Evolutionary conservation across 805 yeast genomes (phyloP).

Genomic region (Blastobotrys muscicola): DNA sequence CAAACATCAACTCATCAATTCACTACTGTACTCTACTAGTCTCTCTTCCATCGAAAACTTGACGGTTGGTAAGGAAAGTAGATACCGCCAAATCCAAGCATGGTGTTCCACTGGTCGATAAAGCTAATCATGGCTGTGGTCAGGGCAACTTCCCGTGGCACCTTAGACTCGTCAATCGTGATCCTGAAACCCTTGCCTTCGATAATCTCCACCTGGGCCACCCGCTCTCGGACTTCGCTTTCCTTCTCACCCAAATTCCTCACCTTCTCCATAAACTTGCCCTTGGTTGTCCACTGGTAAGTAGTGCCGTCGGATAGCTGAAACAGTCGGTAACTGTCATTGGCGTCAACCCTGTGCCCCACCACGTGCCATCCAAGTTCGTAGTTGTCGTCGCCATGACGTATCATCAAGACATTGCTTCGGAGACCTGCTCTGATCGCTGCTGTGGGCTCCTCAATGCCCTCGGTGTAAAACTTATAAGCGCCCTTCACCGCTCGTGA

Average conservation of each 20-base stretch:
- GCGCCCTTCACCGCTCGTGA: constrained; percentile 64
- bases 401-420: constrained; percentile 47
- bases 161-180: constrained; percentile 43
- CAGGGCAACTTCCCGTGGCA: constrained; percentile 49
- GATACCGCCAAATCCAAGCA: constrained; percentile 53
- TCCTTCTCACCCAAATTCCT: constrained; percentile 54
- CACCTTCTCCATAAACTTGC: constrained; percentile 49
- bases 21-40: constrained; percentile 21
- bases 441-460: constrained; percentile 49
- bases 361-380: constrained; percentile 59
- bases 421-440: constrained; percentile 51
- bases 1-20: too few relatives aligned
- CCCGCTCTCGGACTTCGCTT: constrained; percentile 52
- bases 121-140: constrained; percentile 50
- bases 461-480: constrained; percentile 46
- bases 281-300: constrained; percentile 58
- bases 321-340: constrained; percentile 51
- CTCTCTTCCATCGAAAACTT: constrained; percentile 50
- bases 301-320: constrained; percentile 49
- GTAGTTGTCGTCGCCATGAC: constrained; percentile 36
- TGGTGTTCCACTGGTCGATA: constrained; percentile 62
- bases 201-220: constrained; percentile 49
- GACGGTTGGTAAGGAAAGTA: constrained; percentile 43
- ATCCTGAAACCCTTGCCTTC: constrained; percentile 48
- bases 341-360: constrained; percentile 51